These are phyloP conservation scores for Bruguiera sexangula DNA, from an alignment of 345 rosid species.

Conservation along the genomic window DNA sequence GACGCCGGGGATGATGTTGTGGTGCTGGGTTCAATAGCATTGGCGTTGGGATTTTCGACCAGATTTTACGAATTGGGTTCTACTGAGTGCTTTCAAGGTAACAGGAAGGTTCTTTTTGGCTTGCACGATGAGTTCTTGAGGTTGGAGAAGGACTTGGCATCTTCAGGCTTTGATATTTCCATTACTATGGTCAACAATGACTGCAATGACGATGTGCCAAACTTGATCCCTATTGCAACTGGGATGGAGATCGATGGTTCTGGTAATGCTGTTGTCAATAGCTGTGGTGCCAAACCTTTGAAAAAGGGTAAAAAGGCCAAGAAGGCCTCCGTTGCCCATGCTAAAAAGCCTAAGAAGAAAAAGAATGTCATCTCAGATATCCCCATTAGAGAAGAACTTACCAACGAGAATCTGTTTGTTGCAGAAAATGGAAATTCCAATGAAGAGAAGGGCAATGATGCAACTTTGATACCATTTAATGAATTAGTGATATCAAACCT, in stretches of 20 bases:
- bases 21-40: constrained; percentile 53
- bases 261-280: constrained; percentile 28
- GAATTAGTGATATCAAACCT: constrained; percentile 75
- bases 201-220: constrained; percentile 44
- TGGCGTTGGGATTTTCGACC: constrained; percentile 52
- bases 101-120: constrained; percentile 65
- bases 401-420: constrained; percentile 19
- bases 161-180: constrained; percentile 44
- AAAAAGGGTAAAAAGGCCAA: constrained; percentile 55
- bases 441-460: constrained; percentile 25
- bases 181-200: constrained; percentile 30
- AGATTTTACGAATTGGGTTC: constrained; percentile 81
- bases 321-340: constrained; percentile 11
- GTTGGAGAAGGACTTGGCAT: constrained; percentile 62
- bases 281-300: constrained; percentile 27
- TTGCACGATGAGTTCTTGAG: constrained; percentile 64
- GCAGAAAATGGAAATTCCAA: constrained; percentile 17
- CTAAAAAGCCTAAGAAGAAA: constrained; percentile 11
- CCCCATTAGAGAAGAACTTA: constrained; percentile 12
- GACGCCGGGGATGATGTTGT: constrained; percentile 45
- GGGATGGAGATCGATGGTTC: constrained; percentile 27
- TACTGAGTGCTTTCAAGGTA: constrained; percentile 69
- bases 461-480: constrained; percentile 28
- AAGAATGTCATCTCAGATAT: constrained; percentile 17
- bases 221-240: constrained; percentile 45